Evolutionary conservation across 805 yeast species (phyloP), one percentile per base, ranked within the genome.

Genomic region (Ascoidea rubescens): DNA sequence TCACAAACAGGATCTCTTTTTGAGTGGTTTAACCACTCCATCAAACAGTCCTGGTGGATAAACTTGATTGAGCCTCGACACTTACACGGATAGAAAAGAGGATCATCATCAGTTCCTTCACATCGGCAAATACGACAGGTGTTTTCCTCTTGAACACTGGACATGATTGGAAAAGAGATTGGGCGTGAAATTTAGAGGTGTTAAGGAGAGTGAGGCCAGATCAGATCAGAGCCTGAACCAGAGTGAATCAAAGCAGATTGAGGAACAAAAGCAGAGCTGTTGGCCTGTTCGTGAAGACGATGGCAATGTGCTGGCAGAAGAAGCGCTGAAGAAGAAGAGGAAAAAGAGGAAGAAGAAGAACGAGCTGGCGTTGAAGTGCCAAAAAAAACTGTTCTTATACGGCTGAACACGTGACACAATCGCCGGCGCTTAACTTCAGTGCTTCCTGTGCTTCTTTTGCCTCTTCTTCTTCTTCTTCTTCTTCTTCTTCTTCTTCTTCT

Each of bases 41-140:
- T 69, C 48, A 91, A 67, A 65, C 99, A 93, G 52, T 84, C 95
- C 65, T 91, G 95, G 65, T 93, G 99, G 51, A 93, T 87, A 61
- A 82, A 90, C 63, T 84, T 84, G 64, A 93, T 95, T 12, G 96
- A 84, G 1, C 99, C 99, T 51, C 88, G 74, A 67, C 99, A 93
- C 61, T 79, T 82, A 67, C 99, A 93, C 3, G 99, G 99, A 65
- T 86, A 90, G 57, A 77, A 83, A 48, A 93, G 70, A 4, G 96
- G 96, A 57, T 86, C 87, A 1, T 76, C 79, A 0, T 67, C 69
- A 0, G 93, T 79, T n/a, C 78, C 90, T 59, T 88, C 98, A 45
- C 95, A 91, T 51, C 96, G 84, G 64, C 99, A 93, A 48, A 93
- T 90, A 55, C 99, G 84, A 66, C 99, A 93, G 3, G 83, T 75